These are phyloP conservation scores for Lodderomyces margitis DNA, from an alignment of 1,139 yeast species.

Conservation along the genomic window DNA sequence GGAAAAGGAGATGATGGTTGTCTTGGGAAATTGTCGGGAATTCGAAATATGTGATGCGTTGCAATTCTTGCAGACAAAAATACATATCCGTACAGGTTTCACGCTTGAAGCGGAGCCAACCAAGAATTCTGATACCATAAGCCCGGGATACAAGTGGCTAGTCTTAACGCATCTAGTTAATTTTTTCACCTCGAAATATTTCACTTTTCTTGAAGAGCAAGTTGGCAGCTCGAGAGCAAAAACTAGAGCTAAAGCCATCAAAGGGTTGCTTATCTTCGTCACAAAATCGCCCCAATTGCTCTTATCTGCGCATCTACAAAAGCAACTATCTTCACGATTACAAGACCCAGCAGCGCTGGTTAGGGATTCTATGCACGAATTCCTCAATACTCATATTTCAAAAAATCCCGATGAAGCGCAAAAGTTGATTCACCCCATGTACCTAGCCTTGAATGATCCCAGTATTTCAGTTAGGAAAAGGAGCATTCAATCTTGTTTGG, in stretches of 20 bases:
- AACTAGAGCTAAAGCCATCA: slow-evolving; percentile 63
- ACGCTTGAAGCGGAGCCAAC: neutral
- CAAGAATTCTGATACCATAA: neutral
- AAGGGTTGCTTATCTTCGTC: slow-evolving; percentile 46
- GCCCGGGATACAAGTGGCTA: neutral
- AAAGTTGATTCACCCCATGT: slow-evolving; percentile 50
- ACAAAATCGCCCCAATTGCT: slow-evolving; percentile 53
- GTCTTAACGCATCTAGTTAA: neutral
- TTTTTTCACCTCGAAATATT: neutral
- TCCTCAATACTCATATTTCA: slow-evolving; percentile 52
- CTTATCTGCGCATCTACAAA: slow-evolving; percentile 47
- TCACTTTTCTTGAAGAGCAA: neutral
- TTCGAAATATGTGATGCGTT: slow-evolving; percentile 7
- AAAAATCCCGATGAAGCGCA: slow-evolving; percentile 43
- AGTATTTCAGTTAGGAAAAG: slow-evolving; percentile 66
- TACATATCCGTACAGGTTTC: slow-evolving; percentile 2
- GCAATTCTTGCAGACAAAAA: slow-evolving; percentile 6
- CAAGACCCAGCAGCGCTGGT: slow-evolving; percentile 67
- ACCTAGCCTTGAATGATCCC: slow-evolving; percentile 53
- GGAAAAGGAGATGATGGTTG: slow-evolving; percentile 4
- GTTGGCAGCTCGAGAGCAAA: slow-evolving; percentile 57
- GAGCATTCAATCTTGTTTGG: slow-evolving; percentile 52
- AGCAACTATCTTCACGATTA: slow-evolving; percentile 51
- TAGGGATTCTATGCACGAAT: slow-evolving; percentile 71
- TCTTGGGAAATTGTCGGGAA: slow-evolving; percentile 8